Evolutionary conservation across 2,329 filamentous ascomycete species (phyloP).

Genomic region (Fonsecaea pugnacius): DNA sequence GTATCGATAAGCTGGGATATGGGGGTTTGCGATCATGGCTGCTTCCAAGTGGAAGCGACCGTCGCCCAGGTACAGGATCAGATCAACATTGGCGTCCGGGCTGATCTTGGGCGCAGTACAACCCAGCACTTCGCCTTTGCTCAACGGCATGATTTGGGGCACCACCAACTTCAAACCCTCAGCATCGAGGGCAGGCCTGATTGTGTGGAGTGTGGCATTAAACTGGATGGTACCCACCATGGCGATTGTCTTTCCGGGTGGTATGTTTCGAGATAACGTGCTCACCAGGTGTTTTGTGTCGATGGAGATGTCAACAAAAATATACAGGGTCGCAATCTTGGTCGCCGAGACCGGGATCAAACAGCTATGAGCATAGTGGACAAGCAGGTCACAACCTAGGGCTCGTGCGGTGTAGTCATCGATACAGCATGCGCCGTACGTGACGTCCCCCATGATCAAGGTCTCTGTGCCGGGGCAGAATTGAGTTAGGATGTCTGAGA

Average conservation of each 20-base stretch:
- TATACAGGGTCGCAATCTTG: constrained; percentile 94
- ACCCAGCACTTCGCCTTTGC: constrained; percentile 94
- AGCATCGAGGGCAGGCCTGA: constrained; percentile 74
- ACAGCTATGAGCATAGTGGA: constrained; percentile 97
- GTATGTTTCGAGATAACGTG: constrained; percentile 86
- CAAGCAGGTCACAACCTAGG: constrained; percentile 87
- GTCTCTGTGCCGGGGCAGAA: constrained; percentile 93
- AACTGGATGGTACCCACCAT: constrained; percentile 98
- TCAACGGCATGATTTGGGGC: constrained; percentile 89
- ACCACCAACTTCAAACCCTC: constrained; percentile 85
- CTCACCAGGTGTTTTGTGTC: constrained; percentile 85
- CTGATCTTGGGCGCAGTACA: constrained; percentile 85
- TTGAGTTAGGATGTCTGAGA: constrained; percentile 91
- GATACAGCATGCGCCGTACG: constrained; percentile 97
- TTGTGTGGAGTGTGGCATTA: constrained; percentile 92
- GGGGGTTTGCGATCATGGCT: constrained; percentile 98
- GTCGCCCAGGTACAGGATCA: constrained; percentile 87
- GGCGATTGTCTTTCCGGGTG: constrained; percentile 81
- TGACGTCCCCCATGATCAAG: constrained; percentile 98
- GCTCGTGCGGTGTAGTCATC: constrained; percentile 97
- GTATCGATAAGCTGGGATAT: constrained; percentile 88
- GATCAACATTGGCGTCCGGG: constrained; percentile 63
- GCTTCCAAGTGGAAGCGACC: constrained; percentile 95
- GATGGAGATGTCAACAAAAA: constrained; percentile 97
- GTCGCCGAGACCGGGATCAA: constrained; percentile 96